phyloP scores from a whole-genome alignment of 2,329 filamentous ascomycete species.

The Coniella vitis region DNA sequence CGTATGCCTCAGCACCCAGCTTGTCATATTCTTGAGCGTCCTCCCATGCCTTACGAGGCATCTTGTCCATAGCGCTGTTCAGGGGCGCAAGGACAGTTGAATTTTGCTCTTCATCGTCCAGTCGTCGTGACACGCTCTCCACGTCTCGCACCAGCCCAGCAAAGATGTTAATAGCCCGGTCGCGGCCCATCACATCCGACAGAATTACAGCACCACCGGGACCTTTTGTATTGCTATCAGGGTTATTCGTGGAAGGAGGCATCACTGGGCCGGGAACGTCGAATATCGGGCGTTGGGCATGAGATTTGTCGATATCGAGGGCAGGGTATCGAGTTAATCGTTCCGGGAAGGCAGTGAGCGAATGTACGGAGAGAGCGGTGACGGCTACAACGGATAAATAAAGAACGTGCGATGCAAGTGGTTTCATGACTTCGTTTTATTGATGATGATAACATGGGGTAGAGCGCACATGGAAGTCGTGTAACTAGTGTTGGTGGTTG shows the following conservation, averaged over 20 bases:
- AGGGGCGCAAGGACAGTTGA: constrained; percentile 82
- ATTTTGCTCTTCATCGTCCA: constrained; percentile 60
- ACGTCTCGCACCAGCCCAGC: constrained; percentile 73
- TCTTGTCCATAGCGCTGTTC: constrained; percentile 69
- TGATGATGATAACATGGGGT: no score
- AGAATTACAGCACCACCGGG: constrained; percentile 55
- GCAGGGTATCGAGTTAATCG: constrained; percentile 18
- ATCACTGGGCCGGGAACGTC: constrained; percentile 23
- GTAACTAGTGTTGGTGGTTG: no score
- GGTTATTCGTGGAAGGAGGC: constrained; percentile 19
- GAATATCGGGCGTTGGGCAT: constrained; percentile 27
- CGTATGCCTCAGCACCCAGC: constrained; percentile 66
- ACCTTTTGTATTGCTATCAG: constrained; percentile 21
- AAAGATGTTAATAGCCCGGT: constrained; percentile 77
- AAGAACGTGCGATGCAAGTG: neutral
- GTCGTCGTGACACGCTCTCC: constrained; percentile 57
- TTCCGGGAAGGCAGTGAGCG: neutral
- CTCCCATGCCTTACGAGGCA: constrained; percentile 85
- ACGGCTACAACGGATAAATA: neutral
- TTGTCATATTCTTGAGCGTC: constrained; percentile 64
- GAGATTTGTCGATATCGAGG: constrained; percentile 17
- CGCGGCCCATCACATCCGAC: constrained; percentile 75
- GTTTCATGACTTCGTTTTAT: no score
- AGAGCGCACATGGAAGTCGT: no score
- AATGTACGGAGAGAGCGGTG: constrained; percentile 12